Conservation (phyloP, 148 eudicot species). For the Nyssa sinensis region DNA sequence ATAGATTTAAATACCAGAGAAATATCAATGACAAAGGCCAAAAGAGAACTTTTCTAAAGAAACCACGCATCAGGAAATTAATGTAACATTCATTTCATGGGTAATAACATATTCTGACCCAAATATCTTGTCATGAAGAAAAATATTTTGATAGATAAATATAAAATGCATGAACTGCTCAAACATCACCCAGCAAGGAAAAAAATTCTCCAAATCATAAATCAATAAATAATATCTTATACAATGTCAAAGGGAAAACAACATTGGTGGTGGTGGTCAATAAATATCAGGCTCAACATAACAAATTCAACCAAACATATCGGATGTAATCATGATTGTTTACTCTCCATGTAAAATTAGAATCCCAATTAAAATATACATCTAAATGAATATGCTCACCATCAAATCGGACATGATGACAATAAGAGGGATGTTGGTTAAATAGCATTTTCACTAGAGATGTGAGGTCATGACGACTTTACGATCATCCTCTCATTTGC, state of each 20-base stretch:
- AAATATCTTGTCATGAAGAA: background rate
- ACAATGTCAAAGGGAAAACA: background rate
- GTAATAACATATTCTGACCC: background rate
- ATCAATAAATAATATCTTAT: too few relatives aligned
- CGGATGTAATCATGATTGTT: background rate
- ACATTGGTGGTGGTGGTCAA: background rate
- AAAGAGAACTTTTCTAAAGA: background rate
- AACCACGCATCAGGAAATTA: background rate
- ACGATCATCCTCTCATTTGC: background rate
- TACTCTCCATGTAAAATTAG: background rate
- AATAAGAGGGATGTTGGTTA: background rate
- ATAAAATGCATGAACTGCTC: background rate
- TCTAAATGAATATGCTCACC: background rate
- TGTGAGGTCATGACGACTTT: background rate
- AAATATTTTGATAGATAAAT: background rate
- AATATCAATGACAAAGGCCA: constrained; percentile 3
- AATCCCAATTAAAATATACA: background rate
- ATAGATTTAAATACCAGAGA: constrained; percentile 16
- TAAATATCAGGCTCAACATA: too few relatives aligned
- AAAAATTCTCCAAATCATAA: background rate
- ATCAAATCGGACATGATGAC: background rate
- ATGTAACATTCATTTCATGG: background rate
- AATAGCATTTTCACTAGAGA: background rate
- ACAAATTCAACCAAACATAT: too few relatives aligned
- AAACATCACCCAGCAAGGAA: background rate